phyloP scores from a whole-genome alignment of 495 filamentous ascomycete genomes.

The Podospora australis region DNA sequence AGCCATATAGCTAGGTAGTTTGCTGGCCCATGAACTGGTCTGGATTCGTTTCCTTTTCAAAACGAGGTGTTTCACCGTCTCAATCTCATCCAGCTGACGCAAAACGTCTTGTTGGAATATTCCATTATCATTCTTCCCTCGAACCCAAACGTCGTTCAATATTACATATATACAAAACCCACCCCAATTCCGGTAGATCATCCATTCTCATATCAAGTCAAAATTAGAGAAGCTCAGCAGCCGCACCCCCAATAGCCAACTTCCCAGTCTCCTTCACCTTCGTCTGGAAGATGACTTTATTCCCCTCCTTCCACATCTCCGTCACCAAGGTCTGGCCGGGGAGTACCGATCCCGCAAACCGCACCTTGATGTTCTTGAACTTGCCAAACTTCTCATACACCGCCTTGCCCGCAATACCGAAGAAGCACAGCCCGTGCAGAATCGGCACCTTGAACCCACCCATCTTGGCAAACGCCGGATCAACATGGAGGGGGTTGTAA shows the following conservation, averaged over 20 bases:
- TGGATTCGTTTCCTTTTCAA: too few relatives aligned
- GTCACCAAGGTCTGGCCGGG: conserved; percentile 92
- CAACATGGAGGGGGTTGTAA: conserved; percentile 85
- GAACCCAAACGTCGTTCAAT: too few relatives aligned
- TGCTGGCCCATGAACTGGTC: too few relatives aligned
- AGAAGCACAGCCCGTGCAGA: conserved; percentile 91
- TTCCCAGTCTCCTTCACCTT: conserved; percentile 96
- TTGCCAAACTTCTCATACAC: conserved; percentile 76
- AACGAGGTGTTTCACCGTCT: too few relatives aligned
- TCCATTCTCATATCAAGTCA: too few relatives aligned
- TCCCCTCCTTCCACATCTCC: conserved; percentile 98
- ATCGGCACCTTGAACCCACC: conserved; percentile 95
- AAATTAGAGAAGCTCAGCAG: conserved; percentile 60
- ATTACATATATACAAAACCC: too few relatives aligned
- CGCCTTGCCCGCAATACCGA: conserved; percentile 86
- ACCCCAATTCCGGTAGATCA: too few relatives aligned
- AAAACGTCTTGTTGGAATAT: too few relatives aligned
- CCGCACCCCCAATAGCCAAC: conserved; percentile 79
- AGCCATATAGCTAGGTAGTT: too few relatives aligned
- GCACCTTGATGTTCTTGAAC: conserved; percentile 92
- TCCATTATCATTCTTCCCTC: too few relatives aligned
- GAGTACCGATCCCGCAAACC: conserved; percentile 87
- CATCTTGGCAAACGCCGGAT: conserved; percentile 88
- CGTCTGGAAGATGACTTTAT: conserved; percentile 82
- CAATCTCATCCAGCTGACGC: too few relatives aligned